These are phyloP conservation scores for Oldenlandia corymbosa DNA, from an alignment of 257 asterid genomes.

Conservation along the genomic window DNA sequence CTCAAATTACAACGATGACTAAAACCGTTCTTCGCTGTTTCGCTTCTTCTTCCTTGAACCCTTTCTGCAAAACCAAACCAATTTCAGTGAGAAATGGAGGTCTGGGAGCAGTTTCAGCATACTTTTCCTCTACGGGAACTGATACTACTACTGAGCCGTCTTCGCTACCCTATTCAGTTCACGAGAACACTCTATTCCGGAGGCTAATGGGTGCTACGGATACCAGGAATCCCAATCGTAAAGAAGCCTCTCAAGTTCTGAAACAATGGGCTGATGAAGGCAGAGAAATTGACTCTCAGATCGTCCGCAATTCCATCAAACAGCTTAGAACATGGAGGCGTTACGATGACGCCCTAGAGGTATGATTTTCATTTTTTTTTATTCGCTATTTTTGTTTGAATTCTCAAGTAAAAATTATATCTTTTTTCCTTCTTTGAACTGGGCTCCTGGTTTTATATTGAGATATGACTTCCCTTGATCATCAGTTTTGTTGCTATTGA, in stretches of 20 bases:
- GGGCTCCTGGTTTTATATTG: not conserved
- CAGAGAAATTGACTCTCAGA: not conserved
- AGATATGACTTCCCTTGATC: not conserved
- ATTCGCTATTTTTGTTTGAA: no score
- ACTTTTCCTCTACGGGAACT: not conserved
- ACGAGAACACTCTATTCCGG: constrained; percentile 1
- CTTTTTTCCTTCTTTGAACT: not conserved
- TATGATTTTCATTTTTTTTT: not conserved
- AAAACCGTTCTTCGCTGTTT: not conserved
- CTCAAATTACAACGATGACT: not conserved
- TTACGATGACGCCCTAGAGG: constrained; percentile 18
- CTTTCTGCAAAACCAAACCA: not conserved
- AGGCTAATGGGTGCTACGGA: constrained; percentile 4
- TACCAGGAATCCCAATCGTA: not conserved
- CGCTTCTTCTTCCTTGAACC: constrained; percentile 11
- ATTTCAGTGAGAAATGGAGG: not conserved
- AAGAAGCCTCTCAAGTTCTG: constrained; percentile 11
- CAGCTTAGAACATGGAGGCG: constrained; percentile 7
- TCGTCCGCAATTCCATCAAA: constrained; percentile 11
- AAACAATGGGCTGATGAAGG: constrained; percentile 18
- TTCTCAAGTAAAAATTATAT: not conserved
- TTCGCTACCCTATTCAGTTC: not conserved
- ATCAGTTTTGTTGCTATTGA: not conserved
- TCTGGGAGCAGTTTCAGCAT: constrained; percentile 6
- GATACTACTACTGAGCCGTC: not conserved